phyloP scores from a whole-genome alignment of 108 stramenopile species.

The Skeletonema costatum region DNA sequence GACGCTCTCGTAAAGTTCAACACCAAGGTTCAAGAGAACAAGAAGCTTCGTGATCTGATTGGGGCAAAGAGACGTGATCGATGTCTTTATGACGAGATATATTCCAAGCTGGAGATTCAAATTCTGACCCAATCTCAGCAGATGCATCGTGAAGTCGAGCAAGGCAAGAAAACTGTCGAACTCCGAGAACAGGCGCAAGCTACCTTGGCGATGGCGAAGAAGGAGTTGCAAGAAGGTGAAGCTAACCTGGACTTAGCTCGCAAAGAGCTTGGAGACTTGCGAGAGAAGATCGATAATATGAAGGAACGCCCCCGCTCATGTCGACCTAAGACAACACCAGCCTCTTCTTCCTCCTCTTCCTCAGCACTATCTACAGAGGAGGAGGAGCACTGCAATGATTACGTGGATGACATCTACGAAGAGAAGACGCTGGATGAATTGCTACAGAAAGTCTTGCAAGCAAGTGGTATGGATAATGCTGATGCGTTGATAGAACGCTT shows the following conservation, averaged over 20 bases:
- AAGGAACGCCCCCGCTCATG: neutral
- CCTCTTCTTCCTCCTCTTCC: neutral
- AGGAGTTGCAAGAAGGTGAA: neutral
- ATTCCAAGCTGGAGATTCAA: conserved; percentile 11
- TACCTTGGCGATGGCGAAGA: neutral
- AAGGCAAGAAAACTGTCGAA: conserved; percentile 1
- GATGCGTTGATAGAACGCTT: conserved; percentile 13
- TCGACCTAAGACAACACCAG: neutral
- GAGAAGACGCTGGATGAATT: conserved; percentile 16
- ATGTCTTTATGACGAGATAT: conserved; percentile 18
- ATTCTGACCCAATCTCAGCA: neutral
- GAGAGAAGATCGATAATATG: neutral
- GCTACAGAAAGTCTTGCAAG: neutral
- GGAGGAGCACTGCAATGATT: neutral
- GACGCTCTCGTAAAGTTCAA: conserved; percentile 20
- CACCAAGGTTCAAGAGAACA: conserved; percentile 11
- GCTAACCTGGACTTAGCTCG: neutral
- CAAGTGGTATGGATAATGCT: conserved; percentile 5
- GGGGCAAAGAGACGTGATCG: conserved; percentile 11
- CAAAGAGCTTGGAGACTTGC: neutral
- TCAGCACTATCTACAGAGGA: neutral
- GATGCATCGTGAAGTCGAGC: conserved; percentile 4
- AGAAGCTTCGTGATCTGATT: conserved; percentile 16
- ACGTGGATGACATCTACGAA: conserved; percentile 1
- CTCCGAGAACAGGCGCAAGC: neutral